A percentile compares a stretch with the other conserved stretches of the same genome.
These are phyloP conservation scores for Laguncularia racemosa DNA, from an alignment of 345 rosid species.

Conservation along the genomic window DNA sequence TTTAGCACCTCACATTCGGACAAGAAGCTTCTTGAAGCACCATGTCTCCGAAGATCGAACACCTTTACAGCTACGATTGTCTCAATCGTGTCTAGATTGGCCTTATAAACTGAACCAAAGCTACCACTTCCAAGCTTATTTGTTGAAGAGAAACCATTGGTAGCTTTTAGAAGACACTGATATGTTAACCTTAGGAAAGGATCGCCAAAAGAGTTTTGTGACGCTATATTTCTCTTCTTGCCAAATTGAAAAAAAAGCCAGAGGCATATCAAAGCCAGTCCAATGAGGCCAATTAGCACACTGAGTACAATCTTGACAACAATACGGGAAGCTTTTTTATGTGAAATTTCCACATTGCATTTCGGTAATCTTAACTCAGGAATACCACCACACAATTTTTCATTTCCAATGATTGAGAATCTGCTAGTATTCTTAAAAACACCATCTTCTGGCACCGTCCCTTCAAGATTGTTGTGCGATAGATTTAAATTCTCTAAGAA, in stretches of 20 bases:
- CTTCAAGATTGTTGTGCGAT: slow-evolving; percentile 20
- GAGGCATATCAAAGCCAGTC: too few relatives aligned
- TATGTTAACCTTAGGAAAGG: not conserved
- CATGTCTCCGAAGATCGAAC: not conserved
- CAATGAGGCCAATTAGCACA: too few relatives aligned
- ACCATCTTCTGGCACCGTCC: slow-evolving; percentile 15
- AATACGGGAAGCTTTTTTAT: too few relatives aligned
- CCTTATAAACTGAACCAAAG: slow-evolving; percentile 12
- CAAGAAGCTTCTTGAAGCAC: slow-evolving; percentile 5
- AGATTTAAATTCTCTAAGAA: slow-evolving; percentile 11
- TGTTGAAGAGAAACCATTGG: slow-evolving; percentile 7
- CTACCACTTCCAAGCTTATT: slow-evolving; percentile 6
- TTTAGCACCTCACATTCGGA: slow-evolving; percentile 9
- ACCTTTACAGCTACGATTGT: slow-evolving; percentile 6
- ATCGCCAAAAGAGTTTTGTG: not conserved
- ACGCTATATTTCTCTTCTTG: not conserved
- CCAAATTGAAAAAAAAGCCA: not conserved
- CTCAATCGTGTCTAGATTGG: not conserved
- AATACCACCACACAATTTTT: slow-evolving; percentile 20
- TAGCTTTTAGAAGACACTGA: not conserved
- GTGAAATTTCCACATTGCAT: too few relatives aligned
- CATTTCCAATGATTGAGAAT: slow-evolving; percentile 12
- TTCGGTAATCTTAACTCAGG: too few relatives aligned
- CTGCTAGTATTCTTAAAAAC: slow-evolving; percentile 18
- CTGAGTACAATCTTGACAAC: too few relatives aligned